A percentile compares a stretch with the other conserved stretches of the same genome.
Conservation (phyloP, 1,284 basidiomycete species). For the Porodaedalea pini region DNA sequence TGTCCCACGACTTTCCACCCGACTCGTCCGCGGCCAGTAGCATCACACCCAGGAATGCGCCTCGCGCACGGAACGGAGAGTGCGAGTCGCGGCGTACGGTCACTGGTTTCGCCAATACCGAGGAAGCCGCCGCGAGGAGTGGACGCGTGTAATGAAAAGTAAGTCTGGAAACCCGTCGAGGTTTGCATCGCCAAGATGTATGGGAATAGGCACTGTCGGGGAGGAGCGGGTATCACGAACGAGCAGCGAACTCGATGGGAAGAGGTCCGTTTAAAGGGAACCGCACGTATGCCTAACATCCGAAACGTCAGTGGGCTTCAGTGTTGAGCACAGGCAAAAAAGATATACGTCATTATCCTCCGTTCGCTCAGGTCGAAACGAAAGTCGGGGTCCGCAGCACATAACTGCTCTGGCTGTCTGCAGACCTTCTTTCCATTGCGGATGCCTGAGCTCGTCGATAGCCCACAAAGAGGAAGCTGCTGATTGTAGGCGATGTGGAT, state of each 20-base stretch:
- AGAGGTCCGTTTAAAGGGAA: slow-evolving; percentile 65
- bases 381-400: slow-evolving; percentile 79
- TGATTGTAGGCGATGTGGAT: slow-evolving; percentile 94
- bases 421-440: slow-evolving; percentile 59
- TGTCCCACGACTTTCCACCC: slow-evolving; percentile 61
- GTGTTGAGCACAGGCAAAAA: neutral
- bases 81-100: slow-evolving; percentile 64
- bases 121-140: slow-evolving; percentile 32
- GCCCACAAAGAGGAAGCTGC: slow-evolving; percentile 80
- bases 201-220: slow-evolving; percentile 68
- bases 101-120: slow-evolving; percentile 28
- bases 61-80: slow-evolving; percentile 69
- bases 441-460: slow-evolving; percentile 43
- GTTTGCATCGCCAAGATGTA: slow-evolving; percentile 88
- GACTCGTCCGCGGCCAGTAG: slow-evolving; percentile 46
- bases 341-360: slow-evolving; percentile 55
- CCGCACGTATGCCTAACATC: slow-evolving; percentile 56
- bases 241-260: slow-evolving; percentile 52
- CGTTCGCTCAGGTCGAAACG: slow-evolving; percentile 65
- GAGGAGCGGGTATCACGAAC: slow-evolving; percentile 61
- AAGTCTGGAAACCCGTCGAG: slow-evolving; percentile 95
- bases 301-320: slow-evolving; percentile 12
- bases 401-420: slow-evolving; percentile 77
- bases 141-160: slow-evolving; percentile 60
- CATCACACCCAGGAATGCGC: slow-evolving; percentile 52